Base-by-base conservation (phyloP, 2,329 filamentous ascomycete species). In the Penicillium hesseltinei region DNA sequence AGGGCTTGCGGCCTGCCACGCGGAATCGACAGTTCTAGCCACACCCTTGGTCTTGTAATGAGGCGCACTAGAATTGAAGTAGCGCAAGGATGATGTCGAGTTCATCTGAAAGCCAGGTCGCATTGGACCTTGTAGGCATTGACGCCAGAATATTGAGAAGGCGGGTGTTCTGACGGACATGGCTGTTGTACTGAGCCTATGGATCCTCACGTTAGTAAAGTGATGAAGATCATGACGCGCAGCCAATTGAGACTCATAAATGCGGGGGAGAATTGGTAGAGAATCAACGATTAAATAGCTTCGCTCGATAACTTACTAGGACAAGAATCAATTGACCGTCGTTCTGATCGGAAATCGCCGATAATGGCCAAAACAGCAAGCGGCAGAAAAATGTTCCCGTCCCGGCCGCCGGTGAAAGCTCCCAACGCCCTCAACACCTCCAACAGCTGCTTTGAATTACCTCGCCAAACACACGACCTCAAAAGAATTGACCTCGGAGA, bases 351-450 rank as follows among this genome's bases (percentile, higher is more conserved):
- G 65, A 59, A 62, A 62, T 55, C 58, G 39, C 58, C 62, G 62
- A 55, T 58, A 46, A 36, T 25, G 57, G 50, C 55, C 56, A 67
- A 65, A 61, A 51, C 59, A 62, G 54, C 29, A 45, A 17, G 66
- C 72, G 72, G 72, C 71, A 71, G 69, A 74, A 74, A 74, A 74
- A 74, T 73, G 62, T 74, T 74, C 73, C 72, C 62, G 67, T 68
- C 70, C 70, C 67, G 71, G 70, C 65, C 62, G 65, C 71, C 72
- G 72, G 72, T 72, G 71, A 73, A 58, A 71, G 69, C 68, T 72
- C 70, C 66, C 69, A 71, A 71, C 69, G 65, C 64, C 67, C 70
- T 74, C 72, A 74, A 74, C 72, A 60, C 66, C 63, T 57, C 57
- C 63, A 56, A 62, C 55, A 17, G 40, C 51, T 58, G 39, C 50